A percentile compares a stretch with the other conserved stretches of the same genome.
Conservation (phyloP, 148 eudicot species). For the Pharnaceum exiguum region DNA sequence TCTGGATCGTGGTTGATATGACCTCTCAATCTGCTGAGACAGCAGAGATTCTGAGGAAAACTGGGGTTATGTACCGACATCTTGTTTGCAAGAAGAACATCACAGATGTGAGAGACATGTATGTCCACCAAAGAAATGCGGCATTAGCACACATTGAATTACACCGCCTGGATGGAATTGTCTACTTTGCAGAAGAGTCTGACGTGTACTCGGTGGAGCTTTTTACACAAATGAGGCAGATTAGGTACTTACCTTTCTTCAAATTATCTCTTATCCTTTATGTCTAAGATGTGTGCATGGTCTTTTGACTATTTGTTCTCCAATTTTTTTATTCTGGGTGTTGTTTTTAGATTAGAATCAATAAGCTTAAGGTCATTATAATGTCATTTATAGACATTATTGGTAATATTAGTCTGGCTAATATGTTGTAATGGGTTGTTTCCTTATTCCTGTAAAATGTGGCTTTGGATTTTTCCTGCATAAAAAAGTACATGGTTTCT, state of each 20-base stretch:
- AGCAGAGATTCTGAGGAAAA: slow-evolving; percentile 61
- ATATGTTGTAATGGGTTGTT: too few species aligned
- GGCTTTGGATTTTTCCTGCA: too few species aligned
- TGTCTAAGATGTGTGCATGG: neutral
- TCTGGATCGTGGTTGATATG: slow-evolving; percentile 91
- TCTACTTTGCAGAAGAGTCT: slow-evolving; percentile 71
- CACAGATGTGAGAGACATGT: slow-evolving; percentile 47
- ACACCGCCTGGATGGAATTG: slow-evolving; percentile 72
- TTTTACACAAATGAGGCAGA: slow-evolving; percentile 61
- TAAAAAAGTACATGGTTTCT: too few species aligned
- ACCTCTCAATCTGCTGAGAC: slow-evolving; percentile 62
- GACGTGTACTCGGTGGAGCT: slow-evolving; percentile 54
- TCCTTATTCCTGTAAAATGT: too few species aligned
- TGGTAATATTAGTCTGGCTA: too few species aligned
- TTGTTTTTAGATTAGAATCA: too few species aligned
- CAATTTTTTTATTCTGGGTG: neutral
- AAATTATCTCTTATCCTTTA: neutral
- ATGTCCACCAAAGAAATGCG: slow-evolving; percentile 61
- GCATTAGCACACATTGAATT: slow-evolving; percentile 75
- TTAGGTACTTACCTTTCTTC: slow-evolving; percentile 46
- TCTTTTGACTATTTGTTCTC: neutral
- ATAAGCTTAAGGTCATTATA: too few species aligned
- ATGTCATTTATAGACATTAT: too few species aligned
- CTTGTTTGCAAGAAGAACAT: slow-evolving; percentile 58
- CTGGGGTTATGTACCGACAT: slow-evolving; percentile 82